Evolutionary conservation across 2,329 filamentous ascomycete genomes (phyloP), one percentile per base, ranked within the genome.

Genomic region (Cladophialophora psammophila): DNA sequence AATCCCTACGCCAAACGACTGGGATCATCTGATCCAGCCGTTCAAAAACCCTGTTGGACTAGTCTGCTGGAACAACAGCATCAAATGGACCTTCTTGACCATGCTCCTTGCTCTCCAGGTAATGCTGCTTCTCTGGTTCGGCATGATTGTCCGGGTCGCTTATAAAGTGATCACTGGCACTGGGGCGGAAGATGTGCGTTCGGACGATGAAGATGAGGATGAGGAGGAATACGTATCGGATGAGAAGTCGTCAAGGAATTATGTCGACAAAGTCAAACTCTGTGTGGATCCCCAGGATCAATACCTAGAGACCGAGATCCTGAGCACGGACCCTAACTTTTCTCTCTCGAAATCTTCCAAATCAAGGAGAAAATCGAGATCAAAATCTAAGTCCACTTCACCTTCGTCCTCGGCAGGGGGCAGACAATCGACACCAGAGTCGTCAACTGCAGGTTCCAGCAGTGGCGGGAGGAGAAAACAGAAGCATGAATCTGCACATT

Each of bases 71-170:
- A 92, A 91, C 73, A 79, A 88, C 26, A 85, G 84, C 10, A 87
- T 97, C 74, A 89, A 90, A 74, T 91, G 87, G 85, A 83, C 85
- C 12, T 98, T 98, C 81, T 82, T 98, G 15, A 83, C 85, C 9
- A 85, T 92, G 45, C 87, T 99, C 2, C 82, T 96, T 12, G 86
- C 90, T 42, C 84, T 99, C 26, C 93, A 98, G 79, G 82, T 85
- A 26, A 86, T 99, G 61, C 93, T 91, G 36, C 82, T 96, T 40
- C 85, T 91, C 69, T 98, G 95, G 95, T 96, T 98, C 75, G 85
- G 84, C 69, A 91, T 97, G 88, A 97, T 98, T 72, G 80, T 94
- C 45, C 88, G 89, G 65, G 91, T 99, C 2, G 93, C 93, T 26
- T 85, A 91, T 69, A 89, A 90, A 68, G 93, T 98, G 5, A 76